phyloP scores from a whole-genome alignment of 2,329 filamentous ascomycete genomes.

The Xylariaceae sp. region DNA sequence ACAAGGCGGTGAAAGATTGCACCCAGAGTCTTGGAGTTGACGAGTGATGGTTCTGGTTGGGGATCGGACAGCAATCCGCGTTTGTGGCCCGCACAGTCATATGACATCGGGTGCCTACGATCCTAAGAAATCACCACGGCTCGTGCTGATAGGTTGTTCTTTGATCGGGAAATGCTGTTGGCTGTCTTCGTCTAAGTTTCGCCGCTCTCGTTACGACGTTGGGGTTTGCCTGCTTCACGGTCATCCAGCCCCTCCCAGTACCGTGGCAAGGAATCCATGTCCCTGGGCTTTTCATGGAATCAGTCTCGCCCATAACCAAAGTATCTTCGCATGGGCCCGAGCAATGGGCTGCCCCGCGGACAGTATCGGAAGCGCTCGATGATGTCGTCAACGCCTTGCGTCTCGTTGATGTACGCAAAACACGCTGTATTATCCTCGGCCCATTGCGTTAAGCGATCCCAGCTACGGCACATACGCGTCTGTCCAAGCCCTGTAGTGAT shows the following conservation, averaged over 20 bases:
- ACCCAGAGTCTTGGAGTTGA: neutral
- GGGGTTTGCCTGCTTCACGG: no score
- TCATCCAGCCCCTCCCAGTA: no score
- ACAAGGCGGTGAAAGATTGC: conserved; percentile 4
- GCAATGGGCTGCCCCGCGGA: conserved; percentile 3
- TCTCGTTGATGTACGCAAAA: conserved; percentile 9
- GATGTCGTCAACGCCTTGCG: conserved; percentile 5
- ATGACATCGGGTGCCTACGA: no score
- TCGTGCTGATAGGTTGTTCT: no score
- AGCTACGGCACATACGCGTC: conserved; percentile 4
- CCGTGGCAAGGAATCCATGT: no score
- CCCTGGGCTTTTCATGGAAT: conserved; percentile 5
- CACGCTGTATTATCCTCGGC: conserved; percentile 5
- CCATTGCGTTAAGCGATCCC: conserved; percentile 1
- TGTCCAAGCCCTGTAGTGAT: conserved; percentile 3
- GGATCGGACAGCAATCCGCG: no score
- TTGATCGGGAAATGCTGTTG: no score
- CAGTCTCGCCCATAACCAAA: conserved; percentile 7
- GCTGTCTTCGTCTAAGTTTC: no score
- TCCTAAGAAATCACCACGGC: no score
- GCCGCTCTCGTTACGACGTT: no score
- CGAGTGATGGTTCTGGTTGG: neutral
- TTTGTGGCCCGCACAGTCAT: no score
- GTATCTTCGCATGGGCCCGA: conserved; percentile 6
- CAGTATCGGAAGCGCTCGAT: conserved; percentile 7